Conservation (phyloP, 371 early-diverging fungal genomes). For the Sanchytrium tribonematis region DNA sequence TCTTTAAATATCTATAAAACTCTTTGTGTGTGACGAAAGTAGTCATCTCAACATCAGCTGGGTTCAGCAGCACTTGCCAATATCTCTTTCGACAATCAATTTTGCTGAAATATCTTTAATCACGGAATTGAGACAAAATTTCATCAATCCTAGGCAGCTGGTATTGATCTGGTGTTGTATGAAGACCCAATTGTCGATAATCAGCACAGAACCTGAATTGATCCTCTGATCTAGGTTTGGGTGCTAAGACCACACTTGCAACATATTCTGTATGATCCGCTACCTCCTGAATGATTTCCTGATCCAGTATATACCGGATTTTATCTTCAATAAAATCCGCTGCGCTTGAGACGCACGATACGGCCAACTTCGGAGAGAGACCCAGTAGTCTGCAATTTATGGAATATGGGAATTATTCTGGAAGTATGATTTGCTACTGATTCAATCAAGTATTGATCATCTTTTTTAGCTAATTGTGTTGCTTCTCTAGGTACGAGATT, state of each 20-base stretch:
- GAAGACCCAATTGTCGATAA: background rate
- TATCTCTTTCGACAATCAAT: slow-evolving; percentile 16
- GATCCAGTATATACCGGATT: background rate
- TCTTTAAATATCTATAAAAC: slow-evolving; percentile 16
- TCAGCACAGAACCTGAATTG: background rate
- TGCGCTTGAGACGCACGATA: background rate
- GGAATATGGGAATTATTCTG: no score
- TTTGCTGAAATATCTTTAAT: slow-evolving; percentile 10
- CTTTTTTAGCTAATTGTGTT: no score
- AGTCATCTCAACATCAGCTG: slow-evolving; percentile 13
- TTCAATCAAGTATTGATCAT: no score
- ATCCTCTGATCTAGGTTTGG: background rate
- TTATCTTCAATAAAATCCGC: background rate
- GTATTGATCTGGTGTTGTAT: background rate
- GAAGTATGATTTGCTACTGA: no score
- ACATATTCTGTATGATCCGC: background rate
- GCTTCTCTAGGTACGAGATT: no score
- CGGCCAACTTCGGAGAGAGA: no score
- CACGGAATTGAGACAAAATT: background rate
- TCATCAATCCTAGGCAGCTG: background rate
- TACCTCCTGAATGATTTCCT: background rate
- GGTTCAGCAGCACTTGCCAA: slow-evolving; percentile 12
- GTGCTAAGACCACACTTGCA: background rate
- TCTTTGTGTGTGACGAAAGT: slow-evolving; percentile 21
- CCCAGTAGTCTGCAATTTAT: no score